Base-by-base conservation (phyloP, 495 filamentous ascomycete species). In the Gamarada debralockiae region DNA sequence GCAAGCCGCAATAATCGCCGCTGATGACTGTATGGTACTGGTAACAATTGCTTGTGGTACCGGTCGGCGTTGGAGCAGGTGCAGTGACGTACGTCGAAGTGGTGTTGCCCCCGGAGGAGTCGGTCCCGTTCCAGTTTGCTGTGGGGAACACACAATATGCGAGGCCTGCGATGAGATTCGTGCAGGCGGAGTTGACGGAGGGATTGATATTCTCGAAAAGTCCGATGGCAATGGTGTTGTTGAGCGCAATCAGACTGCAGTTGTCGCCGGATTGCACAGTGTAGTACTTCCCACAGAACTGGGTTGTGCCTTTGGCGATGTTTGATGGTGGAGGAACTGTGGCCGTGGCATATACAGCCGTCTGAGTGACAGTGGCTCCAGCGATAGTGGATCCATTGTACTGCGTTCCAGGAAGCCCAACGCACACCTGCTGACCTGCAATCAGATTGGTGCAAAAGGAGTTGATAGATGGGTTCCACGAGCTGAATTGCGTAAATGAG, bases 131-230 rank as follows among this genome's bases (percentile, higher is more conserved):
- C 62, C 62, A 65, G 10, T 48, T 21, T 7, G 8, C 2, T 18
- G 48, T 50, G 14, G 62, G 60, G 2, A 23, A 27, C 3, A 57
- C 56, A 38, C 62, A 65, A 34, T 65, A 65, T 13, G 33, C 54
- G 2, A 57, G 18, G 17, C 50, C 60, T 10, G 50, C 43, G 1
- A 49, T 22, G 22, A 65, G 52, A 48, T 65, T 65, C 21, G 0
- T 25, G 41, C 62, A 65, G 18, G 24, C 21, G 18, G 18, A 13
- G 29, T 65, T 33, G 20, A 65, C 56, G 4, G 41, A 52, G 6
- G 59, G 59, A 34, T 62, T 62, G 46, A 62, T 56, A 5, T 8
- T 33, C 31, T 41, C 38, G 33, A 62, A 62, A 0, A 62, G 47
- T 14, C 25, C 29, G 5, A 62, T 3, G 10, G 12, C 20, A 3